These are phyloP conservation scores for Monosporascus sp. DNA, from an alignment of 2,329 filamentous ascomycete genomes.

Conservation along the genomic window DNA sequence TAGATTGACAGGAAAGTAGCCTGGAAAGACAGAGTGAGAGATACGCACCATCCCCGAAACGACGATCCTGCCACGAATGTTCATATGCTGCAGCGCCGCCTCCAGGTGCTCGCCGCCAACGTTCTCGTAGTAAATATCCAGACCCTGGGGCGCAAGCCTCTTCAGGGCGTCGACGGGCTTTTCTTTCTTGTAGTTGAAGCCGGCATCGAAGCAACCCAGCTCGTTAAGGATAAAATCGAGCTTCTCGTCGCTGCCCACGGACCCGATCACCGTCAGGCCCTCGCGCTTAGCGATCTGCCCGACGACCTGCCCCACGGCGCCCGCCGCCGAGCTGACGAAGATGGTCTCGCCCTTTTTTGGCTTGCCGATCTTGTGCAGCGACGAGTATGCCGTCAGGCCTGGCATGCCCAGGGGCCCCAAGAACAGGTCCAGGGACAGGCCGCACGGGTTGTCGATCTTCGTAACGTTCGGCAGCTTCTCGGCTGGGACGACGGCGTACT, in stretches of 20 bases:
- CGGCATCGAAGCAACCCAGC: conserved; percentile 64
- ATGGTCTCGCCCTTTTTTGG: conserved; percentile 73
- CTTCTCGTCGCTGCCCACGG: conserved; percentile 74
- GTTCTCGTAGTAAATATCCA: conserved; percentile 81
- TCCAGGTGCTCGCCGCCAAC: conserved; percentile 74
- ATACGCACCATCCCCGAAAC: conserved; percentile 56
- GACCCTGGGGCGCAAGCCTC: conserved; percentile 63
- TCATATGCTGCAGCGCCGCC: conserved; percentile 52
- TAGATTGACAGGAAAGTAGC: conserved; percentile 5
- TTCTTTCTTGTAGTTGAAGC: conserved; percentile 80
- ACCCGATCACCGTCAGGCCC: conserved; percentile 68
- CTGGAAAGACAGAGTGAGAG: neutral
- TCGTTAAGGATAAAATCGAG: conserved; percentile 65
- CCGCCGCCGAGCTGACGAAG: conserved; percentile 69
- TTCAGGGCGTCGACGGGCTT: conserved; percentile 57
- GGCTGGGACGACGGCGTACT: conserved; percentile 53
- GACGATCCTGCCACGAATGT: conserved; percentile 59
- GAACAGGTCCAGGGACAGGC: conserved; percentile 56
- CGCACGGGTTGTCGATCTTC: conserved; percentile 60
- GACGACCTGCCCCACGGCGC: conserved; percentile 70
- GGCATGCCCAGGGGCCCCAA: conserved; percentile 70
- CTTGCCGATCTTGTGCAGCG: conserved; percentile 68
- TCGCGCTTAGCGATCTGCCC: conserved; percentile 73
- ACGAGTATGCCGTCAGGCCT: conserved; percentile 68
- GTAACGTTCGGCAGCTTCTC: conserved; percentile 35